Evolutionary conservation across 768 basidiomycete species (phyloP).

Genomic region (Mycena venus): DNA sequence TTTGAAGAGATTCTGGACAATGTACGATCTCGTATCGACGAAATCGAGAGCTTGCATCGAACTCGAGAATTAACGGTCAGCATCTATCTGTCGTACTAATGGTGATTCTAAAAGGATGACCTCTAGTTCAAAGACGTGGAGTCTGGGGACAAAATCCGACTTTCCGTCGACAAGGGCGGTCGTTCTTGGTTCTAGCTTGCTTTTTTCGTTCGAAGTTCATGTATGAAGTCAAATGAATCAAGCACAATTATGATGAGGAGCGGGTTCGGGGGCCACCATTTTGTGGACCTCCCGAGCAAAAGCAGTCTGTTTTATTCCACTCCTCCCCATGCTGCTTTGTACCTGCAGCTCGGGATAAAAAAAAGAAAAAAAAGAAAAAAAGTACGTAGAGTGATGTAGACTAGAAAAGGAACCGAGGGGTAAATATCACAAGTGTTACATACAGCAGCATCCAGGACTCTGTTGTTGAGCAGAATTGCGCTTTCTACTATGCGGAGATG

Average conservation of each 20-base stretch:
- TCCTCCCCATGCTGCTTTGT: conserved; percentile 19
- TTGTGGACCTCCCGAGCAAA: conserved; percentile 31
- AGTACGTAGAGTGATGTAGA: conserved; percentile 11
- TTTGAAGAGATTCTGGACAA: conserved; percentile 84
- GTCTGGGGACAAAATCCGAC: conserved; percentile 62
- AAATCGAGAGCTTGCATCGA: conserved; percentile 88
- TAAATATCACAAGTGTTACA: conserved; percentile 30
- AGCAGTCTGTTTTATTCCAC: conserved; percentile 27
- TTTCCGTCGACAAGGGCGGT: conserved; percentile 72
- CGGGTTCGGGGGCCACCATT: conserved; percentile 19
- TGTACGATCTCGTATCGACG: conserved; percentile 83
- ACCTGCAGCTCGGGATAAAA: conserved; percentile 26
- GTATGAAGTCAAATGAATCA: background rate
- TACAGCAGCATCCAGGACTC: conserved; percentile 20
- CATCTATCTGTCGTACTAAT: background rate
- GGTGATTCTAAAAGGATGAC: conserved; percentile 24
- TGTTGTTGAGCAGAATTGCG: background rate
- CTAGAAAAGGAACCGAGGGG: background rate
- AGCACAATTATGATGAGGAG: conserved; percentile 11
- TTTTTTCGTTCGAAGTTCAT: too few species aligned
- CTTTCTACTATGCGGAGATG: conserved; percentile 50
- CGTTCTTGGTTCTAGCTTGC: conserved; percentile 26
- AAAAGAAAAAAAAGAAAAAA: conserved; percentile 24
- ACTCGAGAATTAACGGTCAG: conserved; percentile 81
- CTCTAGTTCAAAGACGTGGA: conserved; percentile 63